Evolutionary conservation across 2,329 filamentous ascomycete species (phyloP).

Genomic region (Penicillium sp.): DNA sequence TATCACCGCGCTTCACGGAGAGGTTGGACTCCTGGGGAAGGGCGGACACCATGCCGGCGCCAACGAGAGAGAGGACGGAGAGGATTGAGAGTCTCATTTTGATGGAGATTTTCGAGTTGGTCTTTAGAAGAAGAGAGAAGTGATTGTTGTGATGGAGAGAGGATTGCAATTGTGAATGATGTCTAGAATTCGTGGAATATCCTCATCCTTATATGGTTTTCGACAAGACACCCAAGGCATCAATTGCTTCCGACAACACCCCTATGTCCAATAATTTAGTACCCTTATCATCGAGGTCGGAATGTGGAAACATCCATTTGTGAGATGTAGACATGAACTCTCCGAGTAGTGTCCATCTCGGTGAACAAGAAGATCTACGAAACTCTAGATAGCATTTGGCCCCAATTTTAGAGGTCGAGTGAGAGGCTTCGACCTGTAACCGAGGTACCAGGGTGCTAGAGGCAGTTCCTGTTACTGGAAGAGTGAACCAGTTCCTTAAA

Average conservation of each 20-base stretch:
- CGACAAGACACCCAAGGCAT: neutral
- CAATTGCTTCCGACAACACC: neutral
- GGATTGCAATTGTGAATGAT: conserved; percentile 3
- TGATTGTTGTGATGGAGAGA: neutral
- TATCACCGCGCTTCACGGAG: conserved; percentile 16
- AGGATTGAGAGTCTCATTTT: conserved; percentile 33
- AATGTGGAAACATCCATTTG: neutral
- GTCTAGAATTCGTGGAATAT: neutral
- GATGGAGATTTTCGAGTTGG: neutral
- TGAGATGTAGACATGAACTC: conserved; percentile 10
- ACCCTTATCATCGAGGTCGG: conserved; percentile 7
- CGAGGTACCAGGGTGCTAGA: conserved; percentile 1
- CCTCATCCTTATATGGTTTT: conserved; percentile 12
- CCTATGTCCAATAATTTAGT: neutral
- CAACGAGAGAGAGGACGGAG: conserved; percentile 32
- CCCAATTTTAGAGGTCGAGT: neutral
- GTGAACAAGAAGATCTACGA: conserved; percentile 9
- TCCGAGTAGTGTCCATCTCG: neutral
- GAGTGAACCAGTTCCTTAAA: conserved; percentile 1
- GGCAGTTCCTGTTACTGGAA: neutral
- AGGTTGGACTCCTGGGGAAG: conserved; percentile 13
- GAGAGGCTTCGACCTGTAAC: neutral
- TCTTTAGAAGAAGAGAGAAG: neutral
- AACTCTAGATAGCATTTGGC: conserved; percentile 17
- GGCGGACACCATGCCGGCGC: conserved; percentile 32